Conservation (phyloP, 441 rosid species). For the Gossypium davidsonii region DNA sequence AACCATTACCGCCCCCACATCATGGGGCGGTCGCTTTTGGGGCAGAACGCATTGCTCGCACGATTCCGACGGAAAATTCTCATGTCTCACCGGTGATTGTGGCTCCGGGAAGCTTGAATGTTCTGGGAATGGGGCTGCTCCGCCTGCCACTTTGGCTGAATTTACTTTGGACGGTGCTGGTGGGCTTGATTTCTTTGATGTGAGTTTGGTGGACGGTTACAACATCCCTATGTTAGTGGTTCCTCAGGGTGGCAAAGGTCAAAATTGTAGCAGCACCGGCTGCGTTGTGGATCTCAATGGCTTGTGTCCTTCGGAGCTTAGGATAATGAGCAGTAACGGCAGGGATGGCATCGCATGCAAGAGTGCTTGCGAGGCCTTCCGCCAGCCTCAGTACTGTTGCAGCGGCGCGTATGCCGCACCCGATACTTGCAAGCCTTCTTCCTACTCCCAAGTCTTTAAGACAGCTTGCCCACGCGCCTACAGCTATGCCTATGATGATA, state of each 20-base stretch:
- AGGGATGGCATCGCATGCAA: slow-evolving; percentile 55
- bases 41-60: slow-evolving; percentile 67
- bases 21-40: slow-evolving; percentile 98
- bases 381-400: slow-evolving; percentile 73
- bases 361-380: slow-evolving; percentile 87
- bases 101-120: slow-evolving; percentile 66
- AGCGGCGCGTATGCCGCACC: slow-evolving; percentile 64
- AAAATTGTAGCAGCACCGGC: slow-evolving; percentile 60
- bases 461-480: slow-evolving; percentile 78
- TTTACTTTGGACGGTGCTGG: slow-evolving; percentile 76
- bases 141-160: slow-evolving; percentile 86
- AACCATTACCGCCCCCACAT: slow-evolving; percentile 47
- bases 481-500: slow-evolving; percentile 89
- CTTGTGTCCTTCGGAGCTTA: slow-evolving; percentile 71
- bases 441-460: slow-evolving; percentile 63
- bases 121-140: slow-evolving; percentile 66
- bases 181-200: slow-evolving; percentile 79
- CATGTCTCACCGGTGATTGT: slow-evolving; percentile 80
- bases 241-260: slow-evolving; percentile 61
- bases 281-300: slow-evolving; percentile 64
- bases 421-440: slow-evolving; percentile 68
- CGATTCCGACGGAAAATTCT: slow-evolving; percentile 49
- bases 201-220: slow-evolving; percentile 92
- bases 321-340: slow-evolving; percentile 35
- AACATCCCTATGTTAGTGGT: slow-evolving; percentile 70